phyloP scores from a whole-genome alignment of 371 early-diverging fungal species.

The Phascolomyces articulosus region DNA sequence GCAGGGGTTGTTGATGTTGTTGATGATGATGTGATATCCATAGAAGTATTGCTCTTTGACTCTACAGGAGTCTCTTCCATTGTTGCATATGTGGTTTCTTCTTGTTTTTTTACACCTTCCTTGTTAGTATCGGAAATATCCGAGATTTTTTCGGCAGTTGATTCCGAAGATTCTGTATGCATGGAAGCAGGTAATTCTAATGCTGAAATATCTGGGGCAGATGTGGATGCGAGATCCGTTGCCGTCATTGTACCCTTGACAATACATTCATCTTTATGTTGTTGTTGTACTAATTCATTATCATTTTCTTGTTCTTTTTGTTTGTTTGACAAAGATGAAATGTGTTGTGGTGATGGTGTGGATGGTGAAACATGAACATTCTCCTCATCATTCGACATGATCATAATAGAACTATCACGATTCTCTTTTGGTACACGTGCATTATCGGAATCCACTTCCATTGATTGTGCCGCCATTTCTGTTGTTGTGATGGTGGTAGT shows the following conservation, averaged over 20 bases:
- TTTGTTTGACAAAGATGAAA: not conserved
- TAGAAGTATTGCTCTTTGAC: too few relatives aligned
- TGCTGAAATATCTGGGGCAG: constrained; percentile 17
- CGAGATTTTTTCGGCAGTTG: constrained; percentile 10
- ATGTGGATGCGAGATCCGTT: constrained; percentile 3
- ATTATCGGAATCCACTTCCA: constrained; percentile 11
- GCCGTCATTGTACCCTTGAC: constrained; percentile 22
- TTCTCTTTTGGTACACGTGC: constrained; percentile 7
- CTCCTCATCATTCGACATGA: constrained; percentile 1
- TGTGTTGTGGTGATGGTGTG: too few relatives aligned
- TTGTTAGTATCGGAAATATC: constrained; percentile 6
- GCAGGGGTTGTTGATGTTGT: not conserved
- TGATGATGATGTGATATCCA: too few relatives aligned
- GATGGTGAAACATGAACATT: too few relatives aligned
- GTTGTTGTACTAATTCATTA: too few relatives aligned
- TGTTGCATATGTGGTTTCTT: not conserved
- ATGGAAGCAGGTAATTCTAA: constrained; percentile 20
- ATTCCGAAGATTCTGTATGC: constrained; percentile 17
- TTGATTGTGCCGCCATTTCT: constrained; percentile 6
- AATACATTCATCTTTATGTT: constrained; percentile 7
- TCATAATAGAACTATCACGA: constrained; percentile 4
- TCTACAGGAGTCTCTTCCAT: too few relatives aligned
- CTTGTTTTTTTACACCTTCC: not conserved
- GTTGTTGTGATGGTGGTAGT: constrained; percentile 10
- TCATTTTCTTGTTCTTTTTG: not conserved